Base-by-base conservation (phyloP, 73 alveolate species). In the Paramecium caudatum region DNA sequence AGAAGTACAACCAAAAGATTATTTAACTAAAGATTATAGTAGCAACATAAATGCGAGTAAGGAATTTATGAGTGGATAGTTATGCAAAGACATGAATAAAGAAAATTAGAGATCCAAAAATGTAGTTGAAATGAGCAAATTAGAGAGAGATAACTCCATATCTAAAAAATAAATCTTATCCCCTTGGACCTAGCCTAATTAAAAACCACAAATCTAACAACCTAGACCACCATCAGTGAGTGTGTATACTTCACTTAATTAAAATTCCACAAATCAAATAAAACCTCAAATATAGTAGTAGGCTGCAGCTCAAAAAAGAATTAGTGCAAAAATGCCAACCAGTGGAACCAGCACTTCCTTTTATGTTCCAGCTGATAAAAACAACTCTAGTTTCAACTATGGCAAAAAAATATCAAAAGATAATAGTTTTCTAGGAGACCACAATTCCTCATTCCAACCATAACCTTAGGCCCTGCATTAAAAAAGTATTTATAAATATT, bases 381-480 rank as follows among this genome's bases (percentile, higher is more conserved):
- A 15, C 2, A 33, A 65, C 4, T 30, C 80, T 0, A 55, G 46
- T 25, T 55, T 55, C 12, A 68, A 74, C 7, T 2, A 74, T 19
- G 65, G 43, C n/a, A 74, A 74, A 17, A 74, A 74, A 45, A 74
- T 74, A 16, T 74, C 88, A 3, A 74, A 74, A 74, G 88, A 74
- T 13, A 74, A 74, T 39, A 74, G 88, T 25, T 74, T 74, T 25
- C 30, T 5, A 55, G 1, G 23, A 0, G 80, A 55, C 30, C 37
- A 55, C 23, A 55, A 55, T 55, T 13, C 30, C n/a, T 21, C 36
- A 16, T 23, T 27, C 13, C 30, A 55, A 27, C 80, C 80, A 55
- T 55, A 55, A 55, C 16, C 23, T 27, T 5, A 7, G 7, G 80
- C 46, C 27, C 23, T 23, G n/a, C 37, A 55, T 55, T 55, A 55